Base-by-base conservation (phyloP, 2,329 filamentous ascomycete species). In the Epicoccum sorghinum region DNA sequence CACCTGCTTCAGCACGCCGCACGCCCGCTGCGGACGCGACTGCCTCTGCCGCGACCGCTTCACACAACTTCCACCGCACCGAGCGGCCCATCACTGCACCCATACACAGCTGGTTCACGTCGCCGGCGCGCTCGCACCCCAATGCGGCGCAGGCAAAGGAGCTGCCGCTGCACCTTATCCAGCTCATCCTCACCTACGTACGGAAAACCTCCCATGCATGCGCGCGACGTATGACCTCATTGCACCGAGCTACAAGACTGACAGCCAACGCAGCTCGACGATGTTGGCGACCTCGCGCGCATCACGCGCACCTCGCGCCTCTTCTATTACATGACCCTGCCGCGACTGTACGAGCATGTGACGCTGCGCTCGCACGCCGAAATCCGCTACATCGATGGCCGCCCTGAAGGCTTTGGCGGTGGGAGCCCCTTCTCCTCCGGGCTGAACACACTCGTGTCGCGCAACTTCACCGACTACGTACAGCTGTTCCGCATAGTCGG, bases 401-500 rank as follows among this genome's bases (percentile, higher is more conserved):
- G 79, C 37, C 83, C 84, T 0, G 83, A 86, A 65, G 85, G 85
- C 9, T 84, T 82, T 68, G 85, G 85, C n/a, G 80, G 80, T 48
- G 84, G 83, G 1, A 86, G 83, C 58, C 85, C 85, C 0, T 87
- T 88, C 69, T 79, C 82, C 45, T 85, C 86, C 81, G 85, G 82
- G 0, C 74, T 88, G 43, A 86, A 85, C 65, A 83, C 83, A 1
- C 73, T 87, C n/a, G 81, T 86, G 33, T 84, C 83, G 29, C 78
- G 82, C 51, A 80, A 78, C 27, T 79, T 82, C 57, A 79, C 79
- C 33, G 68, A 76, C 13, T 77, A 86, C 41, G 81, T 87, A 18
- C 76, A 77, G 55, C 78, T 77, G 18, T 78, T 86, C 54, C 73
- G 76, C 2, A 61, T 87, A 32, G 72, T 77, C 29, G 85, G 85